Percentiles rank a stretch among this genome's conserved stretches.
Evolutionary conservation across 1,284 basidiomycete genomes (phyloP).

Genomic region (Moesziomyces globuligerus): DNA sequence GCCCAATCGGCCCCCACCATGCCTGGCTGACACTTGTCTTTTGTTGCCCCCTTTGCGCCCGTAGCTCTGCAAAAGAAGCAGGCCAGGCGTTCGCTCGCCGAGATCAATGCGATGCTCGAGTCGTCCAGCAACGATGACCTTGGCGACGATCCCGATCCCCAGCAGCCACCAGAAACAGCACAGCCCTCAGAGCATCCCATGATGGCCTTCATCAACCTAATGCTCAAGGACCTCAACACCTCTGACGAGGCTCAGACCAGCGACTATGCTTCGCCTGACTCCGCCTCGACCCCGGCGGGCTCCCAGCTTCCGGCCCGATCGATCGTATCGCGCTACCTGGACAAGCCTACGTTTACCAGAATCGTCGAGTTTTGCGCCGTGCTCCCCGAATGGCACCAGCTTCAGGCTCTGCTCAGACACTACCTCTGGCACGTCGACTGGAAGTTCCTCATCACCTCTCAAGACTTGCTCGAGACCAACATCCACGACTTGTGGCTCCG

Average conservation of each 20-base stretch:
- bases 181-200: constrained; percentile 32
- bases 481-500: constrained; percentile 32
- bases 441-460: constrained; percentile 44
- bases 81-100: constrained; percentile 36
- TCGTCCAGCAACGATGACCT: constrained; percentile 4
- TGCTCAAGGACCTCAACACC: constrained; percentile 46
- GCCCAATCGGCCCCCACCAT: background rate
- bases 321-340: constrained; percentile 12
- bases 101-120: constrained; percentile 41
- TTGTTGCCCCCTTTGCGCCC: background rate
- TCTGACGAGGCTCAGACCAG: constrained; percentile 11
- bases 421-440: constrained; percentile 50
- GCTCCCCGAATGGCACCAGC: constrained; percentile 28
- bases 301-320: constrained; percentile 6
- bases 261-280: constrained; percentile 16
- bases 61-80: constrained; percentile 49
- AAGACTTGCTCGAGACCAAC: constrained; percentile 27
- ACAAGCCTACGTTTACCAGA: constrained; percentile 17
- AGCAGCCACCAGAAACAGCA: constrained; percentile 8
- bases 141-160: constrained; percentile 26
- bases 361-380: constrained; percentile 29
- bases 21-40: background rate
- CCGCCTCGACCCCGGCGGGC: constrained; percentile 4
- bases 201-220: constrained; percentile 48
- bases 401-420: constrained; percentile 20